Percentiles rank a stretch among this genome's conserved stretches.
Conservation (phyloP, 2,329 filamentous ascomycete genomes). For the Magnaporthales sp. region DNA sequence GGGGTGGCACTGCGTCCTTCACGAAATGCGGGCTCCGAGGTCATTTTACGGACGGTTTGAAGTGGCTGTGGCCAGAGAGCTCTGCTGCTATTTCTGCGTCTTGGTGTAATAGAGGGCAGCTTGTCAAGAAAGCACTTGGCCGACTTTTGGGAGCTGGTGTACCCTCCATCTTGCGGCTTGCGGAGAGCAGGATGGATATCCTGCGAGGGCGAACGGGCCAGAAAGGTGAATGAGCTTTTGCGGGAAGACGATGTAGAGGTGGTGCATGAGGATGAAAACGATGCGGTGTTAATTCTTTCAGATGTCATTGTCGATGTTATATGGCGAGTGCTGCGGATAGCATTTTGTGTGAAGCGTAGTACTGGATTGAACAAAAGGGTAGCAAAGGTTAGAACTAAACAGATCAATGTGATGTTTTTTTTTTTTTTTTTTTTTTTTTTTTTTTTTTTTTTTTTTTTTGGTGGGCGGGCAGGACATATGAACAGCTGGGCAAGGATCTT, state of each 20-base stretch:
- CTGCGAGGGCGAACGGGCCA: background rate
- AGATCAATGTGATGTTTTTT: background rate
- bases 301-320: background rate
- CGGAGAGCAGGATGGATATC: constrained; percentile 1
- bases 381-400: background rate
- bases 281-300: background rate
- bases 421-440: background rate
- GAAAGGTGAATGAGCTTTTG: background rate
- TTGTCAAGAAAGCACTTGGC: background rate
- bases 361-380: background rate
- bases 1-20: background rate
- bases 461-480: background rate
- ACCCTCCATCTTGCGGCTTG: background rate
- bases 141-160: background rate
- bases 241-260: background rate
- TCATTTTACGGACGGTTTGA: constrained; percentile 3
- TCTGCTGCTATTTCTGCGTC: background rate
- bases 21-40: constrained; percentile 1
- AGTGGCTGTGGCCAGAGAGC: background rate
- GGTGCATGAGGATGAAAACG: background rate
- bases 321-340: background rate
- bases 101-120: background rate
- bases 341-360: background rate
- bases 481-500: background rate
- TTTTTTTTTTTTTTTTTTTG: background rate